phyloP scores from a whole-genome alignment of 495 filamentous ascomycete species.

The Penicillium tannophilum region DNA sequence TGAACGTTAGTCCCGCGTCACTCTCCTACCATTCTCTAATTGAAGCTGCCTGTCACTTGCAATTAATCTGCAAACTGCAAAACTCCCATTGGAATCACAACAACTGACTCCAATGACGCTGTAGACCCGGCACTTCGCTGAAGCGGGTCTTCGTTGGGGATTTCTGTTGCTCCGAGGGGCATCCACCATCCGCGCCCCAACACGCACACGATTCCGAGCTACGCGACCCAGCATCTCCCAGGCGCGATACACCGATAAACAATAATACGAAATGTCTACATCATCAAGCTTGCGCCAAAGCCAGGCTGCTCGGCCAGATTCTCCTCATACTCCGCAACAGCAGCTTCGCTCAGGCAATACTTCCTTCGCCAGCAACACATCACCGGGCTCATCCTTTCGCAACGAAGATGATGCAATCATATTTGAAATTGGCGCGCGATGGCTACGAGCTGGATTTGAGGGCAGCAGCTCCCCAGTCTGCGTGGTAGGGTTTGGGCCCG shows the following conservation, averaged over 20 bases:
- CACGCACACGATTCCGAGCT: conserved; percentile 10
- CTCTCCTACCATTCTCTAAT: conserved; percentile 2
- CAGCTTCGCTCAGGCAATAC: conserved; percentile 40
- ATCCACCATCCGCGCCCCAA: conserved; percentile 10
- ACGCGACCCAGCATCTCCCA: conserved; percentile 10
- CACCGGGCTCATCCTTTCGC: conserved; percentile 70
- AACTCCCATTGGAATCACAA: neutral
- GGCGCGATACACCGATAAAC: conserved; percentile 7
- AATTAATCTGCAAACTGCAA: neutral
- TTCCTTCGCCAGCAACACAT: conserved; percentile 65
- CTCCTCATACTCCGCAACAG: conserved; percentile 43
- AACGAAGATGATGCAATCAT: conserved; percentile 83
- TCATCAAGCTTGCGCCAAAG: conserved; percentile 35
- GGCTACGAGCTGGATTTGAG: conserved; percentile 81
- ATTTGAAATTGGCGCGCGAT: conserved; percentile 79
- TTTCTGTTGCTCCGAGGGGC: conserved; percentile 21
- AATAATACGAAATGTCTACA: conserved; percentile 21
- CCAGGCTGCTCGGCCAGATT: conserved; percentile 33
- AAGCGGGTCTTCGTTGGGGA: conserved; percentile 12
- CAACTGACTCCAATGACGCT: conserved; percentile 16
- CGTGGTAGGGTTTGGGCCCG: conserved; percentile 67
- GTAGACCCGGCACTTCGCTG: conserved; percentile 4
- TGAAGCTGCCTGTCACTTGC: neutral
- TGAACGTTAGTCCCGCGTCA: conserved; percentile 4
- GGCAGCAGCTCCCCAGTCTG: conserved; percentile 77